Base-by-base conservation (phyloP, 2,329 filamentous ascomycete genomes). In the Pyrenophora teres region DNA sequence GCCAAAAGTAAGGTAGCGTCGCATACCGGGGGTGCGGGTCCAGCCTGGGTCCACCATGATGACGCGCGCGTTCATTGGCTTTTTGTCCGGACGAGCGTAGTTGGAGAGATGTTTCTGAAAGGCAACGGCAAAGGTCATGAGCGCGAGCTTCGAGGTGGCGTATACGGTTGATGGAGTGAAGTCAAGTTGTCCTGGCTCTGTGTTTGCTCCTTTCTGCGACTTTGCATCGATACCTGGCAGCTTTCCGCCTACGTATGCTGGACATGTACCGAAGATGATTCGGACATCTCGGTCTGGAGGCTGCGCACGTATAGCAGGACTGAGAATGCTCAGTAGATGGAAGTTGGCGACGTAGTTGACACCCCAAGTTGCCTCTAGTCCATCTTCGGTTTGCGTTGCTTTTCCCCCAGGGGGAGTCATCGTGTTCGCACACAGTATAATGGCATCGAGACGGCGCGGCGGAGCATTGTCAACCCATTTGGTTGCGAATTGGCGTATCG, bases 391-490 rank as follows among this genome's bases (percentile, higher is more conserved):
- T 59, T 83, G 77, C 1, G 74, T 77, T 23, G 83, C 78, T 58
- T 79, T 76, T 4, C 82, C 80, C 1, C 86, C 89, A 9, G 82
- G 83, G 2, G 90, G 87, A 4, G 88, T 90, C 60, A 92, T 78
- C 0, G 87, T 88, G 38, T 89, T 89, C 8, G 88, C 94, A 72
- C 92, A 96, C 15, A 99, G 81, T 16, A 99, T 83, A 40, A 99
- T 79, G 86, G 93, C 92, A 73, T 99, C 94, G 6, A 99, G 78
- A 40, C 95, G 82, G 50, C 95, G 83, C 7, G 92, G 90, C 2
- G 94, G 93, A 18, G 89, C 84, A 73, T 97, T 97, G 74, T 99
- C 93, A 60, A 99, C 91, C 93, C 95, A 99, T 78, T 91, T 93
- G 0, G 94, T 99, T 10, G 94, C 94, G 72, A 99, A 99, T 57